Percentiles rank a stretch among this genome's conserved stretches.
Evolutionary conservation across 139 green algal genomes (phyloP).

Genomic region (Yamagishiella unicocca): DNA sequence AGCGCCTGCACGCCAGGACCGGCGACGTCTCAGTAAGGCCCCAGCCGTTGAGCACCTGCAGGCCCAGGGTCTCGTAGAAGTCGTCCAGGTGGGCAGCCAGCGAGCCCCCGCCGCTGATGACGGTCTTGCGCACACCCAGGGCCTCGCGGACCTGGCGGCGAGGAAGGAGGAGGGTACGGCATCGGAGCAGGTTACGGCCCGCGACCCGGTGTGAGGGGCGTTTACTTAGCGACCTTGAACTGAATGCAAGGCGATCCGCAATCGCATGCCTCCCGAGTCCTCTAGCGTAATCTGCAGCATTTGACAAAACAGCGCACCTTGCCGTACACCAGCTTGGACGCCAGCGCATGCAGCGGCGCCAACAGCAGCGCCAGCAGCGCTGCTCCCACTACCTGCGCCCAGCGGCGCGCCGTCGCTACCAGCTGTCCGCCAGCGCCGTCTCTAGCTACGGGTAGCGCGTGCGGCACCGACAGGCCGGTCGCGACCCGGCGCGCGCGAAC

Average conservation of each 20-base stretch:
- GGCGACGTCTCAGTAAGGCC: slow-evolving; percentile 94
- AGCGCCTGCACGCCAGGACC: slow-evolving; percentile 86
- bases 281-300: too few species aligned
- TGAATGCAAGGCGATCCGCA: too few species aligned
- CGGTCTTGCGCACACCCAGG: slow-evolving; percentile 64
- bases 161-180: neutral
- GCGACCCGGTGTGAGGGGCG: too few species aligned
- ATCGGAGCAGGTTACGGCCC: too few species aligned
- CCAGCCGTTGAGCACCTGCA: slow-evolving; percentile 94
- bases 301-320: too few species aligned
- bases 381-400: slow-evolving; percentile 59
- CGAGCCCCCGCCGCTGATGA: slow-evolving; percentile 90
- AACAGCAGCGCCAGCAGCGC: slow-evolving; percentile 69
- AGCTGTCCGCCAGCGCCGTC: slow-evolving; percentile 48
- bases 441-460: slow-evolving; percentile 63
- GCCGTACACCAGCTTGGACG: slow-evolving; percentile 72
- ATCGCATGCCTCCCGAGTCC: too few species aligned
- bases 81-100: slow-evolving; percentile 89
- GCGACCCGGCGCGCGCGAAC: slow-evolving; percentile 55
- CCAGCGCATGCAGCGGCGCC: slow-evolving; percentile 78
- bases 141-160: slow-evolving; percentile 71
- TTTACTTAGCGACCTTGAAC: too few species aligned
- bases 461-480: slow-evolving; percentile 68
- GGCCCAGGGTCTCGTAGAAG: slow-evolving; percentile 90
- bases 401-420: slow-evolving; percentile 66